Conservation (phyloP, 805 yeast genomes). For the Isabelozyma gotoi region DNA sequence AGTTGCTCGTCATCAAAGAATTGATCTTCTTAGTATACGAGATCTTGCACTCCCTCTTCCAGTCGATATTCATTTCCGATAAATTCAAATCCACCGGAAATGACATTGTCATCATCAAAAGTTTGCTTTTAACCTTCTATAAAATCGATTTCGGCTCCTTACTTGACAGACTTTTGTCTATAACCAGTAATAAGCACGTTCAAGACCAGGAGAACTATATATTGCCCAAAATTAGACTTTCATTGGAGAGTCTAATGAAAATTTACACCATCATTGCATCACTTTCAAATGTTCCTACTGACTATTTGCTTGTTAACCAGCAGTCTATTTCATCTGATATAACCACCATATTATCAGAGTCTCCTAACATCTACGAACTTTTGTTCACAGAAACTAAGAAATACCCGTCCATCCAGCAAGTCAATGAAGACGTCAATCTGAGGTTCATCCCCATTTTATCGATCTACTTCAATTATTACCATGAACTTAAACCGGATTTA, state of each 20-base stretch:
- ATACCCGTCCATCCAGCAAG: slow-evolving; percentile 7
- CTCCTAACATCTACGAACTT: slow-evolving; percentile 20
- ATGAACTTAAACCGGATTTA: slow-evolving; percentile 18
- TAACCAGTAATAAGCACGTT: slow-evolving; percentile 8
- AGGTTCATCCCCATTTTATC: slow-evolving; percentile 14
- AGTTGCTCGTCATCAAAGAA: slow-evolving; percentile 23
- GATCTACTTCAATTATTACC: slow-evolving; percentile 13
- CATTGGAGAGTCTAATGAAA: slow-evolving; percentile 25
- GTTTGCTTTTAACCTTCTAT: slow-evolving; percentile 21
- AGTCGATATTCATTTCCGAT: slow-evolving; percentile 11
- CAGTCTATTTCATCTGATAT: slow-evolving; percentile 25
- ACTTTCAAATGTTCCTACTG: slow-evolving; percentile 22
- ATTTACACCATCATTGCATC: slow-evolving; percentile 22
- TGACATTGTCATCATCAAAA: slow-evolving; percentile 17
- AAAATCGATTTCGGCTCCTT: slow-evolving; percentile 19
- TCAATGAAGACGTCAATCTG: slow-evolving; percentile 11
- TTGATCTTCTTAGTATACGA: slow-evolving; percentile 23
- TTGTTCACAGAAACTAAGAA: slow-evolving; percentile 10
- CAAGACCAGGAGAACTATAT: slow-evolving; percentile 4
- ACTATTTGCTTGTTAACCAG: slow-evolving; percentile 17
- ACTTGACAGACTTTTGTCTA: slow-evolving; percentile 15
- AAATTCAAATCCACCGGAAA: slow-evolving; percentile 9
- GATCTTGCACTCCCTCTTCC: slow-evolving; percentile 19
- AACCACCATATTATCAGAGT: slow-evolving; percentile 18
- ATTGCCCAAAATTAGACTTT: slow-evolving; percentile 21